Evolutionary conservation across 2,329 filamentous ascomycete species (phyloP).

Genomic region (Beauveria medogensis): DNA sequence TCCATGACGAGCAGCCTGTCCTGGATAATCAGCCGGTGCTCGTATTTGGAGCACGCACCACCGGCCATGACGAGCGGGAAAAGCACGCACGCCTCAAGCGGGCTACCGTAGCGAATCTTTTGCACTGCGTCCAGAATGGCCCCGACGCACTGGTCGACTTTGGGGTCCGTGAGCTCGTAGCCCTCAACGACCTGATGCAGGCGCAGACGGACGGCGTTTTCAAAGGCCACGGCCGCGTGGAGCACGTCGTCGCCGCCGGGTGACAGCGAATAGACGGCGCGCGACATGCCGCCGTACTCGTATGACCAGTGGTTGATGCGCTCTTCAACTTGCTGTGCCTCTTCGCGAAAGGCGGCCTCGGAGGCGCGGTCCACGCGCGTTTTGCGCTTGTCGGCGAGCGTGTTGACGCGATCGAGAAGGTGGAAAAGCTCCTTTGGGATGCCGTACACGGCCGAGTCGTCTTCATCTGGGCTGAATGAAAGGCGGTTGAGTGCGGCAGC

Average conservation of each 20-base stretch:
- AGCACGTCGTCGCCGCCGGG: constrained; percentile 22
- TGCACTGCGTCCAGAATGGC: constrained; percentile 29
- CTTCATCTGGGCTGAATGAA: constrained; percentile 20
- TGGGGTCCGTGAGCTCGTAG: constrained; percentile 27
- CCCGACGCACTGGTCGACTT: constrained; percentile 24
- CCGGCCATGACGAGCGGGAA: constrained; percentile 36
- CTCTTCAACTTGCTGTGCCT: constrained; percentile 24
- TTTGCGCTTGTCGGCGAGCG: constrained; percentile 24
- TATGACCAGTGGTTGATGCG: constrained; percentile 30
- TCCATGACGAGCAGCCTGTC: constrained; percentile 36
- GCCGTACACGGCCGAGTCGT: constrained; percentile 27
- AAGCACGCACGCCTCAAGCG: constrained; percentile 31
- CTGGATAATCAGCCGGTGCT: constrained; percentile 30
- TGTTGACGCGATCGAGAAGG: constrained; percentile 25
- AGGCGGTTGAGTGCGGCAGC: constrained; percentile 21
- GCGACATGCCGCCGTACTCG: constrained; percentile 21
- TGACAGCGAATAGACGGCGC: constrained; percentile 17
- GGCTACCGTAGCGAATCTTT: constrained; percentile 32
- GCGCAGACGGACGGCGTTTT: constrained; percentile 32
- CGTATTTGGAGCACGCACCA: constrained; percentile 26
- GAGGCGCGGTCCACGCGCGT: constrained; percentile 23
- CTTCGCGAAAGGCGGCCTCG: constrained; percentile 22
- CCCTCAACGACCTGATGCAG: constrained; percentile 36
- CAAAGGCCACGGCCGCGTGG: constrained; percentile 30
- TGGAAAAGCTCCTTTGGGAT: constrained; percentile 29